A percentile compares a stretch with the other conserved stretches of the same genome.
phyloP scores from a whole-genome alignment of 495 filamentous ascomycete genomes.

The Podospora conica region DNA sequence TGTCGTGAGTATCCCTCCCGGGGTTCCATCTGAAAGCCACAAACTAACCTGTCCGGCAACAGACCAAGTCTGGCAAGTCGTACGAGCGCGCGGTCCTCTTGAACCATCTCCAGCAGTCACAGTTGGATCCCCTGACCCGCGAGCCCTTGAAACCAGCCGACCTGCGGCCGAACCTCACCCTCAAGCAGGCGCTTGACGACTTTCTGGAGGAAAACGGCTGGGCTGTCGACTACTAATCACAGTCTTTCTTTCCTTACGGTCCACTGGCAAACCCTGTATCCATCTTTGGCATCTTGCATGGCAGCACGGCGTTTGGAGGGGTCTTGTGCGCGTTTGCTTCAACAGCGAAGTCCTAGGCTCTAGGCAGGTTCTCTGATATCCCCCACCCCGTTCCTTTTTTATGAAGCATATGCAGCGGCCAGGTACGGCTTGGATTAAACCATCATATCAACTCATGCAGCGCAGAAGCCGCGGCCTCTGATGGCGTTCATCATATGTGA shows the following conservation, averaged over 20 bases:
- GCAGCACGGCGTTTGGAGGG: constrained; percentile 3
- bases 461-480: background rate
- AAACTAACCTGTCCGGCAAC: constrained; percentile 7
- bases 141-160: constrained; percentile 64
- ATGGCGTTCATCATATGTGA: constrained; percentile 6
- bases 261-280: background rate
- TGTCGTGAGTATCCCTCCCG: constrained; percentile 43
- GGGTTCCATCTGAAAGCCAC: background rate
- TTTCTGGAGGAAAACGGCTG: constrained; percentile 86
- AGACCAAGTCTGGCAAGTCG: constrained; percentile 78
- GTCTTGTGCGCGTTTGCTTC: background rate
- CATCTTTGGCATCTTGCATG: constrained; percentile 3
- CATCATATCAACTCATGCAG: background rate
- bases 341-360: background rate
- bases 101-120: constrained; percentile 72
- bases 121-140: constrained; percentile 77
- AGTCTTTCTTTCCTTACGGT: background rate
- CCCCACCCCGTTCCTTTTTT: background rate
- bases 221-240: constrained; percentile 82
- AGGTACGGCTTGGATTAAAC: background rate
- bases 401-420: background rate
- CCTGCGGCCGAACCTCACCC: constrained; percentile 74
- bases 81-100: constrained; percentile 86
- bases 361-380: background rate
- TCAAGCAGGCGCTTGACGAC: constrained; percentile 77